A percentile compares a stretch with the other conserved stretches of the same genome.
Evolutionary conservation across 495 filamentous ascomycete genomes (phyloP).

Genomic region (Letharia lupina): DNA sequence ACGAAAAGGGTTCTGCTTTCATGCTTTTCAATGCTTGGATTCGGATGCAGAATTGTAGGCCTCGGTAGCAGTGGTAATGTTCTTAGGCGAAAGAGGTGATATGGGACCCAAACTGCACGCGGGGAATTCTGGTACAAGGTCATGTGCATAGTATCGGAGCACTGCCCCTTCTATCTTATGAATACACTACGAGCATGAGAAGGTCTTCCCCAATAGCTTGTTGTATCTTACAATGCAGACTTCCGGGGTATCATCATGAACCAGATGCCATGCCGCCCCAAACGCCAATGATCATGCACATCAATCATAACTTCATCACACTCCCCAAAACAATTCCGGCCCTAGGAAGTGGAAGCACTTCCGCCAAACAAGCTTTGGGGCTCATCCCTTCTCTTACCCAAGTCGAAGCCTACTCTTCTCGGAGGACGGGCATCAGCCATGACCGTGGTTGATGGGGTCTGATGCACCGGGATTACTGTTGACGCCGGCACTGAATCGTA

Average conservation of each 20-base stretch:
- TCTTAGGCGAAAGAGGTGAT: too few species aligned
- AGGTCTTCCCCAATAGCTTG: too few species aligned
- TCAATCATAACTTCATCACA: not conserved
- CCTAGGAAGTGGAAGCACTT: not conserved
- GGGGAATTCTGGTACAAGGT: too few species aligned
- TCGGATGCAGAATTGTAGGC: too few species aligned
- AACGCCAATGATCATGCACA: not conserved
- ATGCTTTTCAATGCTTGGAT: too few species aligned
- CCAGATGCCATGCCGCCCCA: not conserved
- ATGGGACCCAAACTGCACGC: too few species aligned
- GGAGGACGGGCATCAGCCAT: not conserved
- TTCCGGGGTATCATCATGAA: not conserved
- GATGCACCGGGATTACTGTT: not conserved
- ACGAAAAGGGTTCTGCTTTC: too few species aligned
- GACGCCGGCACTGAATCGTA: not conserved
- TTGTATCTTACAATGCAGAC: too few species aligned
- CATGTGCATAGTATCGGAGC: too few species aligned
- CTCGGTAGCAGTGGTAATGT: too few species aligned
- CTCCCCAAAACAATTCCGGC: not conserved
- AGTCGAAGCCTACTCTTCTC: constrained; percentile 4
- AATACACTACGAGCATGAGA: too few species aligned
- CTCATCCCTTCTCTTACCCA: not conserved
- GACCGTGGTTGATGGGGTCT: not conserved
- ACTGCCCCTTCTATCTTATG: too few species aligned
- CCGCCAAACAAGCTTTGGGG: constrained; percentile 9